phyloP scores from a whole-genome alignment of 352 stramenopile genomes.

The Phytopythium delawarense region DNA sequence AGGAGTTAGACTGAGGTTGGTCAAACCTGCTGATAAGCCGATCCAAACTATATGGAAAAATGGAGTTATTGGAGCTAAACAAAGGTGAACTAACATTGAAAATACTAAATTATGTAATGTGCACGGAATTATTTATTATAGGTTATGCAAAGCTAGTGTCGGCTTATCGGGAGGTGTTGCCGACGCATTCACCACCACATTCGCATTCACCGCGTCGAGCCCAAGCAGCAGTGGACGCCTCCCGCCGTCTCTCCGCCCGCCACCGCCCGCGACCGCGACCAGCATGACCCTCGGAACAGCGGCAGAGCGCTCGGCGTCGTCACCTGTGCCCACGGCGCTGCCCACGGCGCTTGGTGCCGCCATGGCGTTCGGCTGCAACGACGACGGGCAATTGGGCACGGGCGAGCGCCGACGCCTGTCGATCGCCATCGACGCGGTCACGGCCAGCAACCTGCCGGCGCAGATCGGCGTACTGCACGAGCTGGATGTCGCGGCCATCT shows the following conservation, averaged over 20 bases:
- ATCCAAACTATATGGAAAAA: too few relatives aligned
- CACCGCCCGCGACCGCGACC: not conserved
- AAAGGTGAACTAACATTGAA: too few relatives aligned
- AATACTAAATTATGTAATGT: too few relatives aligned
- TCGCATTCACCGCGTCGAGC: conserved; percentile 6
- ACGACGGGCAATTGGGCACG: conserved; percentile 76
- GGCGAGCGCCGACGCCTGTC: conserved; percentile 52
- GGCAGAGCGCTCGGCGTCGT: not conserved
- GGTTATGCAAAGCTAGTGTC: too few relatives aligned
- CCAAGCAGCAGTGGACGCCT: not conserved
- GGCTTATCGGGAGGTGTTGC: too few relatives aligned
- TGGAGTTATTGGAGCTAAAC: too few relatives aligned
- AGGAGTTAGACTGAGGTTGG: too few relatives aligned
- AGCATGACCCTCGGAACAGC: not conserved
- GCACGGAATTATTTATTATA: too few relatives aligned
- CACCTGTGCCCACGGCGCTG: not conserved
- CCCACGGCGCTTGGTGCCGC: conserved; percentile 27
- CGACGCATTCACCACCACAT: not conserved
- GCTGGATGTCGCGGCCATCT: conserved; percentile 61
- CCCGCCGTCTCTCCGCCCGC: not conserved
- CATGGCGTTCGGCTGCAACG: conserved; percentile 78
- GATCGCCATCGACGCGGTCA: conserved; percentile 65
- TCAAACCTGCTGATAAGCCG: too few relatives aligned
- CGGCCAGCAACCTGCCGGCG: conserved; percentile 69
- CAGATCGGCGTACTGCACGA: conserved; percentile 41